phyloP scores from a whole-genome alignment of 1,284 basidiomycete genomes.

The Ceratobasidium sp. region DNA sequence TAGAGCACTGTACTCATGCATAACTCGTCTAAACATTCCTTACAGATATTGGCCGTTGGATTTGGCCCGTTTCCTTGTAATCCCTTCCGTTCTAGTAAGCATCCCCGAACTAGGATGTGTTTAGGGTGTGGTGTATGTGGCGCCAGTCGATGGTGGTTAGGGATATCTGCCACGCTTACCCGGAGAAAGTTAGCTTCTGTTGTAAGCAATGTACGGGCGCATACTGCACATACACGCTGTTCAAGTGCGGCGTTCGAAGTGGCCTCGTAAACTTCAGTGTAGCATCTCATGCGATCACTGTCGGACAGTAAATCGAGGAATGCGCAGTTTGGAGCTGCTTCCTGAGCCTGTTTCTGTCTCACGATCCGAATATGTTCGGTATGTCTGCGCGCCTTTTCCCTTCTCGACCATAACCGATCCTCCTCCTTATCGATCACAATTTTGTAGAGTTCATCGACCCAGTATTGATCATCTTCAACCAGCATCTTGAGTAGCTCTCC shows the following conservation, averaged over 20 bases:
- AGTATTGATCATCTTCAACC: background rate
- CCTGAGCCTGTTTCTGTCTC: background rate
- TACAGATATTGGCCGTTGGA: background rate
- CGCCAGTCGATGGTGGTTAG: background rate
- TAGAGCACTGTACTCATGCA: background rate
- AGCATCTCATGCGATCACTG: background rate
- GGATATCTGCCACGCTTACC: background rate
- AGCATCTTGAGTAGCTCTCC: background rate
- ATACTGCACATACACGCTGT: constrained; percentile 6
- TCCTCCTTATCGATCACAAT: constrained; percentile 3
- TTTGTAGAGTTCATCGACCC: background rate
- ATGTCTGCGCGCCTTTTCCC: background rate
- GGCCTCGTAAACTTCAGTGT: background rate
- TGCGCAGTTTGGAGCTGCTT: background rate
- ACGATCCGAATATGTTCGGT: background rate
- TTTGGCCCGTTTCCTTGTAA: background rate
- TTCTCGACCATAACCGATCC: background rate
- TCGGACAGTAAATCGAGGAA: background rate
- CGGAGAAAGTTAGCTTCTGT: too few relatives aligned
- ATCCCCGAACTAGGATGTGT: background rate
- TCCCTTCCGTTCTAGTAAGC: background rate
- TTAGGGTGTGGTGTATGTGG: background rate
- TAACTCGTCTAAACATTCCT: constrained; percentile 6
- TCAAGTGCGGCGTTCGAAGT: constrained; percentile 8
- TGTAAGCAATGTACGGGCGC: background rate